Conservation (phyloP, 1,284 basidiomycete species). For the Ustilago shanxiensis region DNA sequence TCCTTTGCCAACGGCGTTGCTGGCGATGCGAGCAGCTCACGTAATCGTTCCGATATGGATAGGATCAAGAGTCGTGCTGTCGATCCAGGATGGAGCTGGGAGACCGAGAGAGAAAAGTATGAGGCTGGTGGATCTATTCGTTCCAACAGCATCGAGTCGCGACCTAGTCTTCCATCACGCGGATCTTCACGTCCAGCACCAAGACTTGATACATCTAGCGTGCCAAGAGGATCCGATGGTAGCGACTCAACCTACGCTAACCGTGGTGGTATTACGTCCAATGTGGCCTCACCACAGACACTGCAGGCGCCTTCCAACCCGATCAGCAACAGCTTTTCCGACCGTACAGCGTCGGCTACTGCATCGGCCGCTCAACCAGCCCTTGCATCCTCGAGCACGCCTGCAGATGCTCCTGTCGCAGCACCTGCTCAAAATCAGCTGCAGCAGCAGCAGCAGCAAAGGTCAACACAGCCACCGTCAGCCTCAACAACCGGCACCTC, state of each 20-base stretch:
- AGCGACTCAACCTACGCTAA: slow-evolving; percentile 7
- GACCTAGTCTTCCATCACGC: slow-evolving; percentile 39
- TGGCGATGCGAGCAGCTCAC: slow-evolving; percentile 16
- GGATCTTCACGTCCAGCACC: slow-evolving; percentile 35
- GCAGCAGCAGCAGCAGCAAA: neutral
- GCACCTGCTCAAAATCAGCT: neutral
- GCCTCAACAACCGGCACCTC: slow-evolving; percentile 12
- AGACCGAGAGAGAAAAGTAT: slow-evolving; percentile 46
- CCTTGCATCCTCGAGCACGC: neutral
- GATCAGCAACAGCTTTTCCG: slow-evolving; percentile 5
- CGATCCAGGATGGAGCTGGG: slow-evolving; percentile 57
- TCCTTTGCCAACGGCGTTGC: slow-evolving; percentile 28
- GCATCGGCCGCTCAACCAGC: slow-evolving; percentile 1
- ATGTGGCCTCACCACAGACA: slow-evolving; percentile 37
- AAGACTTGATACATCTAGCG: slow-evolving; percentile 34
- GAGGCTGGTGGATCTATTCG: slow-evolving; percentile 29
- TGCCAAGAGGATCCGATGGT: slow-evolving; percentile 3
- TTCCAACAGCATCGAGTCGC: slow-evolving; percentile 44
- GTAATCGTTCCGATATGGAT: slow-evolving; percentile 51
- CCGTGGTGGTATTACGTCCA: slow-evolving; percentile 23
- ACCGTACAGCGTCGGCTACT: slow-evolving; percentile 9
- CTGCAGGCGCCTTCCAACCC: slow-evolving; percentile 31
- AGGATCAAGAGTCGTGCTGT: slow-evolving; percentile 54
- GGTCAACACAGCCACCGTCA: neutral
- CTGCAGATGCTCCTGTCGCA: neutral